Evolutionary conservation across 495 filamentous ascomycete species (phyloP).

Genomic region (Neurospora sp.): DNA sequence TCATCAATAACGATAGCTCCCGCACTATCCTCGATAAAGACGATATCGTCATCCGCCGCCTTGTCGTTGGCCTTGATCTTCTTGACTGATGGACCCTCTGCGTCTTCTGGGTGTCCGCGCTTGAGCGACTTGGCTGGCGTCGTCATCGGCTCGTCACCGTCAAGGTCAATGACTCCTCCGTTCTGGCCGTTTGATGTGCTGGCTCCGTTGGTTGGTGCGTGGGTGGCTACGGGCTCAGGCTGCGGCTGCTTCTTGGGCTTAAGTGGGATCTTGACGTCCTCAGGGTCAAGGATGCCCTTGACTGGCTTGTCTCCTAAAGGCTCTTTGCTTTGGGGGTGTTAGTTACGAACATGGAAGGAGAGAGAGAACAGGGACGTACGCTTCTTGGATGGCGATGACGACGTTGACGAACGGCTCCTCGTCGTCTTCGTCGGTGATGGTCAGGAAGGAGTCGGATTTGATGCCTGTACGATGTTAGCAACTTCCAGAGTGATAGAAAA

Average conservation of each 20-base stretch:
- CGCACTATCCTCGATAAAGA: slow-evolving; percentile 45
- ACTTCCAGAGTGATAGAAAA: not conserved
- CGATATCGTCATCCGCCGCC: slow-evolving; percentile 30
- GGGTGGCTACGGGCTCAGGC: slow-evolving; percentile 5
- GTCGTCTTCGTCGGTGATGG: slow-evolving; percentile 76
- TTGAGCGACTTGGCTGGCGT: slow-evolving; percentile 16
- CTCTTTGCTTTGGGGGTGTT: slow-evolving; percentile 20
- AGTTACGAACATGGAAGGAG: slow-evolving; percentile 2
- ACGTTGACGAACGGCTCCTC: slow-evolving; percentile 75
- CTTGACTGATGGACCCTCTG: slow-evolving; percentile 21
- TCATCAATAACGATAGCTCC: slow-evolving; percentile 63
- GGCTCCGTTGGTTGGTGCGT: slow-evolving; percentile 16
- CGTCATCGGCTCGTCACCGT: slow-evolving; percentile 13
- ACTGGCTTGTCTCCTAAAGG: slow-evolving; percentile 30
- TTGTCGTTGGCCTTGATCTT: slow-evolving; percentile 30
- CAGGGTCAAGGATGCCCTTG: slow-evolving; percentile 16
- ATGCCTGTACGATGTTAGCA: slow-evolving; percentile 34
- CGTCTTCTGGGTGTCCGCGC: slow-evolving; percentile 25
- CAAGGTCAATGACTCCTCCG: not conserved
- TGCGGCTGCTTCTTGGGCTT: slow-evolving; percentile 30
- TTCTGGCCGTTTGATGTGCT: slow-evolving; percentile 15
- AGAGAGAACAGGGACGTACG: slow-evolving; percentile 24
- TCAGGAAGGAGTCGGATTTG: slow-evolving; percentile 65
- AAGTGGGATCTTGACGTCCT: slow-evolving; percentile 33
- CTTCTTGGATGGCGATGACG: slow-evolving; percentile 51